Base-by-base conservation (phyloP, 768 basidiomycete genomes). In the Glaciozyma antarctica region DNA sequence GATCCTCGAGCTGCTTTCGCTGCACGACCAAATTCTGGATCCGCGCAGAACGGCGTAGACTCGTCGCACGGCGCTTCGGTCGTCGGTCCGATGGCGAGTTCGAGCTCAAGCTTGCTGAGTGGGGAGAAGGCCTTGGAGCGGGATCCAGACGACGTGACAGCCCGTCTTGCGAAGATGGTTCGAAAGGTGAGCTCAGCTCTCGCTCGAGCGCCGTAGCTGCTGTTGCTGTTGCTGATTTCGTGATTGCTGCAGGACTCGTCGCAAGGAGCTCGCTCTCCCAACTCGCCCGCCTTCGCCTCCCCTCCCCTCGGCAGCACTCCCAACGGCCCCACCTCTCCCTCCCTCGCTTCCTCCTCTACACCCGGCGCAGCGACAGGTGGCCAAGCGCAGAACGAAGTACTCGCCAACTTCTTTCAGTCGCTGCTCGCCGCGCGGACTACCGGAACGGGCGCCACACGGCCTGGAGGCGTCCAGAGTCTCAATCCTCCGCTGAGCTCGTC, bases 41-140 rank as follows among this genome's bases (percentile, higher is more conserved):
- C 26, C n/a, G 44, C 48, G 24, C 19, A 8, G 62, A 45, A 41
- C 28, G 28, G 57, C 32, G 10, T 45, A 55, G 41, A 58, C 45
- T 34, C 9, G 15, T 17, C 38, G 49, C 24, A 53, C 24, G 47
- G 63, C 9, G 71, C 73, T 0, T 90, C 93, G 32, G 84, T 95
- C 55, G 94, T 99, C 16, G 94, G 94, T 1, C 94, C 94, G 0
- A 83, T 99, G 77, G 88, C 88, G 61, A 88, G 86, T 75, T 87
- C 86, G 71, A 88, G 86, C 64, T 86, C 93, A 78, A 87, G 78
- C 73, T 78, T 97, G 58, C 92, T 93, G 2, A 86, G 81, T 62
- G 94, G 97, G 45, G 91, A 92, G 76, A 85, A 85, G 59, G 91
- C 88, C 1, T 55, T 73, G 16, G 70, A 69, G 17, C 51, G 70